Base-by-base conservation (phyloP, 108 stramenopile genomes). In the Licmophora abbreviata region DNA sequence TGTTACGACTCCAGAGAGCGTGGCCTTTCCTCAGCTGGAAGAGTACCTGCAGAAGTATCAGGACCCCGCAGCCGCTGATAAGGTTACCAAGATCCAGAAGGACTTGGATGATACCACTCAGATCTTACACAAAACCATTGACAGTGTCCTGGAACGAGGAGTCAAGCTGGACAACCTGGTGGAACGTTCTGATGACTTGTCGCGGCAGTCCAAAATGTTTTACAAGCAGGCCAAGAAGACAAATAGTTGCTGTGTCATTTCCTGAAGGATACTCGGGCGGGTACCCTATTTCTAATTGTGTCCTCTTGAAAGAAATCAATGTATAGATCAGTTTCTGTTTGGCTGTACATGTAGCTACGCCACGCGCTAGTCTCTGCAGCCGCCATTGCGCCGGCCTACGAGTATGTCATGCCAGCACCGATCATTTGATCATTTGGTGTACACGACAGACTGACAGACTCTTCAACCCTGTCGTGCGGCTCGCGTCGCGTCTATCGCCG, bases 151-250 rank as follows among this genome's bases (percentile, higher is more conserved):
- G 64, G 95, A 94, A 59, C 72, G 97, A 52, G 97, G 97, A 37
- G 96, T 92, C 49, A 96, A 96, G 62, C 77, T 99, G 47, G 99
- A 99, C 61, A 85, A 86, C 54, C 68, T 99, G 48, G 97, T 98
- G 33, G 97, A 97, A 53, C 79, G 93, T 48, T 81, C 77, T 44
- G 94, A 97, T 70, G 97, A 98, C 62, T 69, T 99, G 51, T 88
- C 83, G 51, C 75, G 79, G 44, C 97, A 98, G 65, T 91, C 88
- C 59, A 98, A 98, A 83, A 88, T 97, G 88, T 99, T 99, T 72
- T 99, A 99, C 85, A 95, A 94, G 60, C 93, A 95, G 51, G 99
- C 99, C 15, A 94, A 92, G 68, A 95, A 95, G 77, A 97, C 97
- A 32, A 98, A 99, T 68, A 79, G 83, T 58, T 99, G 99, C 71